Evolutionary conservation across 371 early-diverging fungal species (phyloP), one percentile per base, ranked within the genome.

Genomic region (Capillidium heterosporum): DNA sequence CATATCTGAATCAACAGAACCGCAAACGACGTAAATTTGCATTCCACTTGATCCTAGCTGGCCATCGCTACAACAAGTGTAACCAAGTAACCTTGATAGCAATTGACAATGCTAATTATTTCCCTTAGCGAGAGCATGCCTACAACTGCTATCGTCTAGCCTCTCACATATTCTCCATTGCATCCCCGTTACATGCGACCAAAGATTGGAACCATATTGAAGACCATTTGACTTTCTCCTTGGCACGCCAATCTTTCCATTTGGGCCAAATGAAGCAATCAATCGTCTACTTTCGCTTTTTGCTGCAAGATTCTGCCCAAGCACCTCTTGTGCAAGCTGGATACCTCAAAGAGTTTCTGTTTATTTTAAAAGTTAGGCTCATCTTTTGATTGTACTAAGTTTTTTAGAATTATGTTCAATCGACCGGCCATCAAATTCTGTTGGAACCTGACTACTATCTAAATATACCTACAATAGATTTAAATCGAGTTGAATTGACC

Each of bases 31-130:
- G 93, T 52, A 92, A 89, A 61, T 88, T 82, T 59, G 85, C 85
- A 0, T 90, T 91, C 63, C 86, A 91, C 59, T 66, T 89, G 31
- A 77, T 91, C 43, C 73, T 92, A 67, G 91, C 94, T 0, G 89
- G 82, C 0, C 86, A 87, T 62, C 72, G 86, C 3, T 95, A 78
- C 65, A 75, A 76, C 50, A 87, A 82, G 68, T 71, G 77, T 7
- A 67, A 64, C 1, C 77, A 81, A 69, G 75, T 75, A 60, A 44
- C 23, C 28, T 47, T 19, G 5, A n/a, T 42, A 17, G 10, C 8
- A 39, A 50, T 26, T 43, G 5, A 47, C 29, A 41, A 35, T 28
- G 15, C 17, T 52, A 41, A 44, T 21, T n/a, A 29, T 43, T 39
- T 41, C 26, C 57, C n/a, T 8, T 63, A 82, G 77, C 73, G 78